Base-by-base conservation (phyloP, 345 rosid species). In the Populus euphratica region DNA sequence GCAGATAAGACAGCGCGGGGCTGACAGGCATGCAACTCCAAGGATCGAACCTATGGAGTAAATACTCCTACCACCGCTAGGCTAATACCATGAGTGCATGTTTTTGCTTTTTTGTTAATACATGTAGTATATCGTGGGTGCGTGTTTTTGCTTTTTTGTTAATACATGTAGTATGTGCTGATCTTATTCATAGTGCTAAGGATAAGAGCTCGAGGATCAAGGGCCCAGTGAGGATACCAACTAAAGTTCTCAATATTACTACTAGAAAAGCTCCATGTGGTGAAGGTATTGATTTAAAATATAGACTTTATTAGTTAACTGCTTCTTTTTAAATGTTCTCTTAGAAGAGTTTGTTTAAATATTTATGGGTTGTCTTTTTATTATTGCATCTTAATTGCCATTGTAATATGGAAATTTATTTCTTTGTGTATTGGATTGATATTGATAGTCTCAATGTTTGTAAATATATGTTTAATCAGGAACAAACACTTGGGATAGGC, bases 401-500 rank as follows among this genome's bases (percentile, higher is more conserved):
- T 64, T 12, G 68, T 5, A n/a, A 9, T 23, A 11, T 62, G 16
- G 2, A n/a, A 8, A 27, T n/a, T 25, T 2, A 4, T 8, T 10
- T 27, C 17, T 25, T 62, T 25, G 12, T 20, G 10, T 62, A 14
- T 25, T 62, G 7, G 35, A 62, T 8, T 31, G 38, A 13, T 64
- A 2, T 13, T 27, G 36, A 29, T 14, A 16, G 68, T 16, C 5
- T 64, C 68, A 29, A 12, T 64, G 38, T 69, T 54, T 54, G 23
- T 27, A 27, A 27, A 27, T 27, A 54, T 54, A 14, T 39, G 29
- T 27, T 27, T 27, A 27, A 27, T 10, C 80, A 82, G 92, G 89
- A 56, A 86, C 89, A 21, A 87, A 89, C 54, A 86, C 90, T 29
- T 86, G 81, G 10, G 89, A 89, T 73, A 83, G 87, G 70, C 85